A percentile compares a stretch with the other conserved stretches of the same genome.
These are phyloP conservation scores for Plasmodium gonderi DNA, from an alignment of 169 alveolate species.

Conservation along the genomic window DNA sequence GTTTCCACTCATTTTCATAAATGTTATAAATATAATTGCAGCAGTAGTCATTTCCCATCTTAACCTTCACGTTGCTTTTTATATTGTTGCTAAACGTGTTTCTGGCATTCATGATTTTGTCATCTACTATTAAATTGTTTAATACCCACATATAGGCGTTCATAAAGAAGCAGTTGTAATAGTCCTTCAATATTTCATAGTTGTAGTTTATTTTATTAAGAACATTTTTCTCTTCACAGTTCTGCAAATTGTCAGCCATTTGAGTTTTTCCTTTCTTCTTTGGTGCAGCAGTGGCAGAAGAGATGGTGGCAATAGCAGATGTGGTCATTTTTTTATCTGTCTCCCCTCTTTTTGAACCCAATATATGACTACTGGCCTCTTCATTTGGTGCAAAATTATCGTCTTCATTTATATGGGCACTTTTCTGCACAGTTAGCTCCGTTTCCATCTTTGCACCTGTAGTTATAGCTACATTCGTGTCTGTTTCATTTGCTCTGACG, in stretches of 20 bases:
- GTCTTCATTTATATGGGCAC: no score
- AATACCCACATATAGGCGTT: conserved; percentile 96
- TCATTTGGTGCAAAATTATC: no score
- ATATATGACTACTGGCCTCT: no score
- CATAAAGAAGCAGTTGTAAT: conserved; percentile 94
- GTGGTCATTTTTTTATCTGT: not conserved
- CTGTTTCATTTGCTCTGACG: not conserved
- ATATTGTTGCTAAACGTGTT: conserved; percentile 81
- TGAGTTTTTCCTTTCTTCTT: not conserved
- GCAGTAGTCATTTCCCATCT: conserved; percentile 72
- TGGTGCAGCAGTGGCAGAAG: no score
- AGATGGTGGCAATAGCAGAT: no score
- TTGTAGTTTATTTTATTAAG: conserved; percentile 58
- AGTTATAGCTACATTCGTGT: no score
- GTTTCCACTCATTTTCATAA: conserved; percentile 70
- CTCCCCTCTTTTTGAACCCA: not conserved
- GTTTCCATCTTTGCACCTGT: no score
- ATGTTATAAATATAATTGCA: conserved; percentile 52
- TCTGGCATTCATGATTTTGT: conserved; percentile 86
- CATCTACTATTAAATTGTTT: conserved; percentile 94
- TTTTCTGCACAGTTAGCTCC: no score
- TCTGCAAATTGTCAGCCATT: not conserved
- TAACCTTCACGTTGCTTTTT: conserved; percentile 72
- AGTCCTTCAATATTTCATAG: conserved; percentile 92
- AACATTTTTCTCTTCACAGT: conserved; percentile 46